A percentile compares a stretch with the other conserved stretches of the same genome.
These are phyloP conservation scores for Theobroma cacao DNA, from an alignment of 345 rosid species.

Conservation along the genomic window DNA sequence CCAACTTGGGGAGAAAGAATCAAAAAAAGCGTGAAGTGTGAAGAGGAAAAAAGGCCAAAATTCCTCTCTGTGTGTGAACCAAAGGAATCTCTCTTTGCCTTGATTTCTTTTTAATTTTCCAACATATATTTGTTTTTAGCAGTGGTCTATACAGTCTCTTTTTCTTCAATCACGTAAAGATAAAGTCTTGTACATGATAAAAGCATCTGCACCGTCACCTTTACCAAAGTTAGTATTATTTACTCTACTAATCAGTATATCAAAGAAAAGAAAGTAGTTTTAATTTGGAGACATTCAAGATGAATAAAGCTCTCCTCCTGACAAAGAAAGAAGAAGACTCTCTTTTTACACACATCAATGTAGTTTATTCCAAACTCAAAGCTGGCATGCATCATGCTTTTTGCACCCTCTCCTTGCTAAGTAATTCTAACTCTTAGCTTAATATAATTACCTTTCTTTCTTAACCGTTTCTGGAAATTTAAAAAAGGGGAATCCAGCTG, in stretches of 20 bases:
- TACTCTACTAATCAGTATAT: background rate
- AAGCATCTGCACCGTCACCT: conserved; percentile 36
- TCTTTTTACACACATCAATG: background rate
- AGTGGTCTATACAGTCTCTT: background rate
- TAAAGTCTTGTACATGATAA: conserved; percentile 25
- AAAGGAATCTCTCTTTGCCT: conserved; percentile 35
- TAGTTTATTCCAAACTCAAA: background rate
- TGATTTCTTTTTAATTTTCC: conserved; percentile 12
- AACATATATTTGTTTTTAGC: background rate
- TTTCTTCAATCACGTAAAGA: conserved; percentile 41
- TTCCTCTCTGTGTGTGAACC: conserved; percentile 14
- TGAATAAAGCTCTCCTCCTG: conserved; percentile 6
- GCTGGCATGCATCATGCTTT: background rate
- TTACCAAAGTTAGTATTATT: conserved; percentile 14
- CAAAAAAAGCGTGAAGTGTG: conserved; percentile 15
- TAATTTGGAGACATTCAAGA: background rate
- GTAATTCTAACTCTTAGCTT: too few relatives aligned
- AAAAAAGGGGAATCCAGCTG: background rate
- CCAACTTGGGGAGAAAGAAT: conserved; percentile 31
- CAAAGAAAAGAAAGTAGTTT: background rate
- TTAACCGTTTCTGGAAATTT: background rate
- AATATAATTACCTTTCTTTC: background rate
- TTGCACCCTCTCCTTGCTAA: too few relatives aligned
- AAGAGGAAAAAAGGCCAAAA: conserved; percentile 23
- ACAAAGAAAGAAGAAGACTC: background rate